Evolutionary conservation across 176 grass and related monocot species (phyloP), one percentile per base, ranked within the genome.

Genomic region (Melocanna baccifera): DNA sequence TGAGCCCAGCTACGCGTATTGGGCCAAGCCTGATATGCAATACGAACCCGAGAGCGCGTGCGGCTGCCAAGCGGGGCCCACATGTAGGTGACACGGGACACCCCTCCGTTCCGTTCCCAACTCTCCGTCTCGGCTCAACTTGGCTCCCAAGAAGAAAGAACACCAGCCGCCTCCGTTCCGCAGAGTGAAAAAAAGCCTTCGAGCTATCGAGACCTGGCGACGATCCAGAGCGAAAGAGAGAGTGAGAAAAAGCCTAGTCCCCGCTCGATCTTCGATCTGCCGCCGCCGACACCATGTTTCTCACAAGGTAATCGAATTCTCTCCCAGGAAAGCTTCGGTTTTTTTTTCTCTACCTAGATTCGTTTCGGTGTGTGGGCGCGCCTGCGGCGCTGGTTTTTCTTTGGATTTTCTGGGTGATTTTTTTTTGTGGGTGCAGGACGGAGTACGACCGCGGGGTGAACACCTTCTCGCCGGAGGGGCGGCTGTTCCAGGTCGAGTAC

Each of bases 401-500:
- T 81, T 45, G 50, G 52, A 29, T 71, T 74, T 79, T 80, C 22
- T 25, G 5, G 40, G 18, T 28, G 26, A 22, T 73, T 5, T 12
- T 81, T 16, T 78, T 16, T 26, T 26, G 11, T 41, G 65, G 5
- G 37, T 11, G 50, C 70, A 97, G 95, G 84, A 93, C 95, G 57
- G 92, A 94, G 89, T 97, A 94, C 69, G 95, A 94, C 86, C 92
- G 95, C 8, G 88, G 92, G 12, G 95, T 97, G 45, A 94, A 94
- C 84, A 93, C 95, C 43, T 94, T 97, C 88, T 97, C 95, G 5
- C 95, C 95, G 25, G 95, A 97, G 86, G 95, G 92, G 36, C 79
- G 91, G 81, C 70, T 97, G 64, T 97, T 94, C 85, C 95, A 97
- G 92, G 95, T 94, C 36, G 92, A 97, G 66, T 97, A 97, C 87